A percentile compares a stretch with the other conserved stretches of the same genome.
phyloP scores from a whole-genome alignment of 371 early-diverging fungal species.

The Synchytrium microbalum region DNA sequence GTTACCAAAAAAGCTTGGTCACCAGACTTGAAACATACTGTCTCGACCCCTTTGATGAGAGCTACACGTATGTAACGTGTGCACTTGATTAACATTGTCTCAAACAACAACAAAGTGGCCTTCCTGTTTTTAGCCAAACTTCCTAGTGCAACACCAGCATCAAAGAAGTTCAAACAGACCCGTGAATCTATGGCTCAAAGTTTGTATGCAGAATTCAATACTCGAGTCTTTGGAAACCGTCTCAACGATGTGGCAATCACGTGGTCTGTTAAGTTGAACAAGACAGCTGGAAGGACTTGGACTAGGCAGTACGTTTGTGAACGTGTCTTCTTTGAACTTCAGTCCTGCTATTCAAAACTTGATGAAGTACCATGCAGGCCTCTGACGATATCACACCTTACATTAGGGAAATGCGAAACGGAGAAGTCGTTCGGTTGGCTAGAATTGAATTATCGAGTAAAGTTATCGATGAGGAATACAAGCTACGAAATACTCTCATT shows the following conservation, averaged over 20 bases:
- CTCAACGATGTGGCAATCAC: slow-evolving; percentile 19
- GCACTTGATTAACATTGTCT: too few species aligned
- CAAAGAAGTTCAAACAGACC: slow-evolving; percentile 7
- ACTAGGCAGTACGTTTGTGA: slow-evolving; percentile 13
- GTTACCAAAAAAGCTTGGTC: too few species aligned
- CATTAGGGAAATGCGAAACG: too few species aligned
- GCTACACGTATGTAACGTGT: too few species aligned
- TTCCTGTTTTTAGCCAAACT: neutral
- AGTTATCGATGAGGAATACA: slow-evolving; percentile 27
- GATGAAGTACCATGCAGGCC: too few species aligned
- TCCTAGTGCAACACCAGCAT: neutral
- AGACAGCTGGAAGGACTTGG: slow-evolving; percentile 25
- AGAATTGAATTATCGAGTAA: slow-evolving; percentile 29
- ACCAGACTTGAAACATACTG: too few species aligned
- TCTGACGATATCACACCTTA: too few species aligned
- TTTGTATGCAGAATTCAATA: slow-evolving; percentile 24
- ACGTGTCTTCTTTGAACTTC: slow-evolving; percentile 6
- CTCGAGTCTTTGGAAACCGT: slow-evolving; percentile 14
- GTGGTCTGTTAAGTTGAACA: slow-evolving; percentile 23
- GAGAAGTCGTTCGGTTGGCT: slow-evolving; percentile 10
- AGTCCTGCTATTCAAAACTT: too few species aligned
- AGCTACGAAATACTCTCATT: slow-evolving; percentile 24
- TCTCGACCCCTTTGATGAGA: too few species aligned
- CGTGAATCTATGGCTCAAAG: slow-evolving; percentile 9
- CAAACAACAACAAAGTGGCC: too few species aligned